Evolutionary conservation across 345 rosid genomes (phyloP).

Genomic region (Psidium friedrichsthalianum): DNA sequence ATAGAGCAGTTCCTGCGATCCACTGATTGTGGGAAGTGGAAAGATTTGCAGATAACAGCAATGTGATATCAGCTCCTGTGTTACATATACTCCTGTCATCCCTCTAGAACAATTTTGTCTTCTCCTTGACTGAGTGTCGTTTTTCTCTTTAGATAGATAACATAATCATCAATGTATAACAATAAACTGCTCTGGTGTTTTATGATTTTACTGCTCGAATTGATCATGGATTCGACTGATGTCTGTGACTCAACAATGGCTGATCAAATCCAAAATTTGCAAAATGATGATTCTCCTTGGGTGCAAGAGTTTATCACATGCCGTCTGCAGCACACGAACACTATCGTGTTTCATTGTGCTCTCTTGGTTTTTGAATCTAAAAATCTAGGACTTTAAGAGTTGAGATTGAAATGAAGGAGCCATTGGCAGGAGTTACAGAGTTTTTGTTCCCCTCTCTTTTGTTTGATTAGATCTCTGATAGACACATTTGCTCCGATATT

Average conservation of each 20-base stretch:
- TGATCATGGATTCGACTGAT: neutral
- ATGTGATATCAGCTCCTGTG: neutral
- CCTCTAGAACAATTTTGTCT: neutral
- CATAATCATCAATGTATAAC: neutral
- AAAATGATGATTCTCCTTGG: neutral
- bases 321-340: neutral
- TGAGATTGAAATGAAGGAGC: neutral
- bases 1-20: neutral
- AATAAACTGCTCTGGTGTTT: neutral
- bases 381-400: neutral
- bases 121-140: neutral
- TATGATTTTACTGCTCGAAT: neutral
- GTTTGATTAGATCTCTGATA: neutral
- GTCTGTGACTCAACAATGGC: neutral
- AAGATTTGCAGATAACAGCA: neutral
- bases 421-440: neutral
- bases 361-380: neutral
- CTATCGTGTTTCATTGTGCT: neutral
- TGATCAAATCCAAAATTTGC: neutral
- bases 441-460: neutral
- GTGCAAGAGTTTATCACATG: neutral
- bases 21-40: neutral
- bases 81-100: neutral
- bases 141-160: neutral
- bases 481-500: neutral